Evolutionary conservation across 352 stramenopile genomes (phyloP), one percentile per base, ranked within the genome.

Genomic region (Hyaloperonospora brassicae): DNA sequence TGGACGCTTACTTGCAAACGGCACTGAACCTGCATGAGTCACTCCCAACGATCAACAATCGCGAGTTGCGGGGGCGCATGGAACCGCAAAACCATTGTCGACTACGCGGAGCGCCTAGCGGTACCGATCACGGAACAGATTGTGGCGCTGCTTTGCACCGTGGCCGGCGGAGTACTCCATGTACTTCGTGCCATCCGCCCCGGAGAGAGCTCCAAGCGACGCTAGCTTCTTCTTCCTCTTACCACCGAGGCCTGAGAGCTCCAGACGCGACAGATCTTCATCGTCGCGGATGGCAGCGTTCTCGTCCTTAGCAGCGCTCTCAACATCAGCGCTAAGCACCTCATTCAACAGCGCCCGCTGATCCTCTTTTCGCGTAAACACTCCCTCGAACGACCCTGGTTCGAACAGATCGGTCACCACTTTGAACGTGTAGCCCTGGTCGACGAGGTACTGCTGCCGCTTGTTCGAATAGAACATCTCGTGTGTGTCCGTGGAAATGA

Each of bases 351-450:
- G 48, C 52, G 84, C 68, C 2, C 77, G 76, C 57, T 92, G 82
- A 31, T 79, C 77, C 36, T 89, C 82, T 49, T 93, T 93, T 38
- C 71, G 73, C 25, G 82, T 88, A 57, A 87, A 90, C 25, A 90
- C 82, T 13, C 82, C 82, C 55, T 89, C 44, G 59, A 93, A 93
- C 34, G 73, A 80, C 0, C 83, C 64, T 27, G 69, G 78, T 58
- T 93, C 79, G 47, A 88, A 96, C 6, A 98, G 76, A 47, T 97
- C 96, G 24, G 91, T 98, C 35, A 98, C 93, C 55, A 99, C 97
- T 78, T 99, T 99, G 76, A 99, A 99, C 21, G 96, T 99, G 72
- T 99, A 99, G 47, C 97, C 97, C 68, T 99, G 97, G 72, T 99
- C 97, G 54, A 99, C 96, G 17, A 99, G 83, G 70, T 99, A 99